These are phyloP conservation scores for Acacia concinna DNA, from an alignment of 331 rosid genomes.

Conservation along the genomic window DNA sequence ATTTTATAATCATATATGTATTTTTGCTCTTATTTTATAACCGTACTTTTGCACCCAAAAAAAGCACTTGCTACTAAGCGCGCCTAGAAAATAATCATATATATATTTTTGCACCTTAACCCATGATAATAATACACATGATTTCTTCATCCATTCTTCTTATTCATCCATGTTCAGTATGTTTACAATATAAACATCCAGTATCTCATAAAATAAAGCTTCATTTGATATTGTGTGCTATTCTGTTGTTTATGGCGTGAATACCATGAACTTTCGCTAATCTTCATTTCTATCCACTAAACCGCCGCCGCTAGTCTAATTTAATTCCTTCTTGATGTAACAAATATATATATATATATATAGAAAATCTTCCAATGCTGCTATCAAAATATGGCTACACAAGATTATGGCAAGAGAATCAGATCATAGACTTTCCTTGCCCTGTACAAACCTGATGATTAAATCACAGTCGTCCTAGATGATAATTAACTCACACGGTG, in stretches of 20 bases:
- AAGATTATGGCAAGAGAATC: background rate
- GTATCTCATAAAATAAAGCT: background rate
- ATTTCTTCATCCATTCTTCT: no score
- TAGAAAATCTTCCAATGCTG: background rate
- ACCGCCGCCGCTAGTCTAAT: background rate
- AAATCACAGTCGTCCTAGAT: background rate
- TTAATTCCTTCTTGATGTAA: background rate
- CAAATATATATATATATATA: no score
- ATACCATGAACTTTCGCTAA: background rate
- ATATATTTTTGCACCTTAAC: no score
- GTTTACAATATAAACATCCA: background rate
- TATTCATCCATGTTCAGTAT: no score
- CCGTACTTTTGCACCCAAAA: no score
- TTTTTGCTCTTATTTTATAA: no score
- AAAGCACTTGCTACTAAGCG: no score
- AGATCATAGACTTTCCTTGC: background rate
- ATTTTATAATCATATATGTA: no score
- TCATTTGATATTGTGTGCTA: background rate
- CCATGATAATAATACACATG: no score
- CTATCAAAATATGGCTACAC: background rate
- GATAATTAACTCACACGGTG: background rate
- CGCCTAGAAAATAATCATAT: no score
- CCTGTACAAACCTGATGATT: background rate
- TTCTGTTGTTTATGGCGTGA: background rate
- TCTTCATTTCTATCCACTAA: background rate